Evolutionary conservation across 225 moss, liverwort and hornwort genomes (phyloP).

Genomic region (Marchantia paleacea): DNA sequence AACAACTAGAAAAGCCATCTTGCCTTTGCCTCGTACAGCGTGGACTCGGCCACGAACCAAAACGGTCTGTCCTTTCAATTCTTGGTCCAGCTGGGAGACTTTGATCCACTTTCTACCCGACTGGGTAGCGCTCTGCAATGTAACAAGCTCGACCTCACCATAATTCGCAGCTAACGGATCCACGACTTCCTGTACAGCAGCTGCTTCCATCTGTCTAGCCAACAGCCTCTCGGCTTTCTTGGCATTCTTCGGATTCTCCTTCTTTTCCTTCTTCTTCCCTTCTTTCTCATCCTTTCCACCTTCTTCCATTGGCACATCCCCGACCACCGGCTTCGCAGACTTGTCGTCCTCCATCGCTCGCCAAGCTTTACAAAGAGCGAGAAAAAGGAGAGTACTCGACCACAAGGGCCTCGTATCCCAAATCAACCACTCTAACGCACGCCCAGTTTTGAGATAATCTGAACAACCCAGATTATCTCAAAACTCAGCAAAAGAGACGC

Average conservation of each 20-base stretch:
- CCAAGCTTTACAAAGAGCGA: neutral
- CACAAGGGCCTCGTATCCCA: neutral
- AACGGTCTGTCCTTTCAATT: constrained; percentile 49
- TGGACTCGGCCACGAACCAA: constrained; percentile 86
- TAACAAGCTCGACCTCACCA: constrained; percentile 57
- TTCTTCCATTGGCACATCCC: constrained; percentile 1
- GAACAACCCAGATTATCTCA: neutral
- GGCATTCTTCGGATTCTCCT: constrained; percentile 54
- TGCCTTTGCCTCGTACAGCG: constrained; percentile 61
- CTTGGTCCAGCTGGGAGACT: constrained; percentile 42
- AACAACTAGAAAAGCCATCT: constrained; percentile 63
- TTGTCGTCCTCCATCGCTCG: constrained; percentile 11
- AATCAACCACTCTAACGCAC: neutral
- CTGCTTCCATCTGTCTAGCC: constrained; percentile 59
- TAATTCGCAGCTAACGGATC: constrained; percentile 68
- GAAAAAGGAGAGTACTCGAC: too few species aligned
- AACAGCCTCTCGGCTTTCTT: constrained; percentile 78
- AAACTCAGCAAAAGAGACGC: neutral
- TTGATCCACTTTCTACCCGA: constrained; percentile 57
- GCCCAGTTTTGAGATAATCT: neutral
- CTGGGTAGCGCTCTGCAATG: constrained; percentile 60
- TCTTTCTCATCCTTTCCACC: constrained; percentile 9
- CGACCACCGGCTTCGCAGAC: neutral
- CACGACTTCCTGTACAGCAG: constrained; percentile 58
- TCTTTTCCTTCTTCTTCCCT: constrained; percentile 42